A percentile compares a stretch with the other conserved stretches of the same genome.
Conservation (phyloP, 257 asterid species). For the Solanum stenotomum region DNA sequence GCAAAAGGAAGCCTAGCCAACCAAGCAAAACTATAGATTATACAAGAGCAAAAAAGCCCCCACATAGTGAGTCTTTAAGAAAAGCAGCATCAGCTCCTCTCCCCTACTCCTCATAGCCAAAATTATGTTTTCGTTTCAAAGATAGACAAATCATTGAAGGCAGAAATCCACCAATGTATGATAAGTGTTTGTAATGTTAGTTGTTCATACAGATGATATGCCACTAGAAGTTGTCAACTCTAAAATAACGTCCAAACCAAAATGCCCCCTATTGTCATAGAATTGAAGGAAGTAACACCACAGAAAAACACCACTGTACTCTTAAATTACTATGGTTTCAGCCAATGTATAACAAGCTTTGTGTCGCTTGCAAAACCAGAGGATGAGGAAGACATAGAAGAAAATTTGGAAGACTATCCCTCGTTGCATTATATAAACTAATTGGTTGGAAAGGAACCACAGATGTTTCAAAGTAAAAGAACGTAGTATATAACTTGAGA, state of each 20-base stretch:
- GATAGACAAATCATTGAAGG: not conserved
- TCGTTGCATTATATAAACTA: not conserved
- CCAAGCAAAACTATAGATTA: not conserved
- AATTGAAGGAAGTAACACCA: not conserved
- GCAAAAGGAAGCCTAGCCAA: not conserved
- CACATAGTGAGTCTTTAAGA: not conserved
- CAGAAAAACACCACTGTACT: not conserved
- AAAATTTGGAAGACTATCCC: not conserved
- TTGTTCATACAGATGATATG: not conserved
- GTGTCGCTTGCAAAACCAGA: not conserved
- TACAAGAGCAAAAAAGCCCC: not conserved
- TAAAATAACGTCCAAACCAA: not conserved
- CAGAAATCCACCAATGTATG: not conserved
- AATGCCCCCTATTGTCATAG: not conserved
- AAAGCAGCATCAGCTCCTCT: not conserved
- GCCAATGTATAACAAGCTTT: not conserved
- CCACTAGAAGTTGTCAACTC: not conserved
- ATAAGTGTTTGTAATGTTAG: not conserved
- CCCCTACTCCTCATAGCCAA: not conserved
- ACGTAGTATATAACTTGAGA: not conserved
- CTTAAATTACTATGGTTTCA: not conserved
- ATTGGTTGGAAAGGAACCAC: not conserved
- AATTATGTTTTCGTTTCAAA: not conserved
- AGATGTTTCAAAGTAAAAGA: not conserved
- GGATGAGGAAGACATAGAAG: not conserved